These are phyloP conservation scores for Onygena corvina DNA, from an alignment of 2,329 filamentous ascomycete species.

Conservation along the genomic window DNA sequence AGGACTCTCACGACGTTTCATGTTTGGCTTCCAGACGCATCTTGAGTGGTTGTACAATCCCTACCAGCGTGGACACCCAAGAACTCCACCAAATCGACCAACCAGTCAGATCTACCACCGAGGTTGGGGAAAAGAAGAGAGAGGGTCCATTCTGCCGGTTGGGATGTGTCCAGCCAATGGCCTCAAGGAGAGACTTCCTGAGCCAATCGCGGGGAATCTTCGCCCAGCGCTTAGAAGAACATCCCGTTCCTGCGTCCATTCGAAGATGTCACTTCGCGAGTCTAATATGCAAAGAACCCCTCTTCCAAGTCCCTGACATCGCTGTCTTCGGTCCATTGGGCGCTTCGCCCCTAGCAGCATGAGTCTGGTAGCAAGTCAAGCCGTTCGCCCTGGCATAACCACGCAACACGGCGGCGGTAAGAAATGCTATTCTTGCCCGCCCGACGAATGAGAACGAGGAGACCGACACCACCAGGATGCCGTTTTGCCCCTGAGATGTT, in stretches of 20 bases:
- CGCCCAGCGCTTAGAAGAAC: background rate
- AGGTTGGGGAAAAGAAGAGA: background rate
- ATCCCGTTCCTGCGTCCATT: constrained; percentile 3
- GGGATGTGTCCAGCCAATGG: too few relatives aligned
- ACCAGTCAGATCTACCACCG: constrained; percentile 3
- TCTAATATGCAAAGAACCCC: background rate
- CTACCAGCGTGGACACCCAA: background rate
- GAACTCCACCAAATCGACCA: background rate
- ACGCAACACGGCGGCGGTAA: constrained; percentile 1
- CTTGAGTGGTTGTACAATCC: constrained; percentile 1
- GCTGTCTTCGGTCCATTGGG: background rate
- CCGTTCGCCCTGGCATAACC: constrained; percentile 4
- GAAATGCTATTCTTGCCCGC: background rate
- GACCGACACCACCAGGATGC: constrained; percentile 1
- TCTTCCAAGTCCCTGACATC: background rate
- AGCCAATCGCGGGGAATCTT: constrained; percentile 3
- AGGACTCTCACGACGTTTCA: background rate
- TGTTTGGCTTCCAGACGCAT: constrained; percentile 1
- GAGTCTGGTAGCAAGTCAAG: background rate
- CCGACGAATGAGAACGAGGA: background rate
- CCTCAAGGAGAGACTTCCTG: too few relatives aligned
- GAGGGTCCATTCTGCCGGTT: too few relatives aligned
- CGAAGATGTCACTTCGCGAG: background rate
- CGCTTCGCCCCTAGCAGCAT: background rate
- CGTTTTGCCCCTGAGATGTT: background rate